phyloP scores from a whole-genome alignment of 192 early-diverging fungal genomes.

The Backusella tuberculispora region DNA sequence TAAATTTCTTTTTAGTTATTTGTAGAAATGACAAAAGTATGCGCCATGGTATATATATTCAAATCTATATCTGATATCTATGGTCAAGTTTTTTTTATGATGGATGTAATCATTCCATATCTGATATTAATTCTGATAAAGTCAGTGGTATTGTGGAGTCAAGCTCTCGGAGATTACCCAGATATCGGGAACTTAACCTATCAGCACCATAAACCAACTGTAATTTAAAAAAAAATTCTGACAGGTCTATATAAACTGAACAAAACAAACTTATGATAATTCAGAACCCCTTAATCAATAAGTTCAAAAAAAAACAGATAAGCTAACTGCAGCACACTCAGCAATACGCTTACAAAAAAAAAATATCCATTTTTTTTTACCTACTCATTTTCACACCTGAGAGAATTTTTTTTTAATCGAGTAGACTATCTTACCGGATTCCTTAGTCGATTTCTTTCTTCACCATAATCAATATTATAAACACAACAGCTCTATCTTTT shows the following conservation, averaged over 20 bases:
- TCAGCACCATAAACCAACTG: neutral
- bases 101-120: too few relatives aligned
- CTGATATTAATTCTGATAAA: too few relatives aligned
- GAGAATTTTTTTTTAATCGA: conserved; percentile 14
- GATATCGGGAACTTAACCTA: neutral
- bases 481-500: neutral
- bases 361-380: neutral
- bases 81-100: too few relatives aligned
- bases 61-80: too few relatives aligned
- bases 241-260: neutral
- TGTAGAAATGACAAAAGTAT: too few relatives aligned
- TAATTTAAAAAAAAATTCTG: neutral
- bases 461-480: neutral
- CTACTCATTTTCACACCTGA: conserved; percentile 12
- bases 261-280: neutral
- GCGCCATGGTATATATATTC: too few relatives aligned
- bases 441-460: neutral
- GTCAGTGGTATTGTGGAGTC: neutral
- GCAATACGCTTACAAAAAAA: neutral
- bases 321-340: neutral
- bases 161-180: neutral
- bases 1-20: too few relatives aligned
- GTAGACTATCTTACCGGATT: neutral
- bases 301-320: neutral
- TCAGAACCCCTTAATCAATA: neutral